Evolutionary conservation across 2,329 filamentous ascomycete genomes (phyloP).

Genomic region (Keithomyces neogunnii): DNA sequence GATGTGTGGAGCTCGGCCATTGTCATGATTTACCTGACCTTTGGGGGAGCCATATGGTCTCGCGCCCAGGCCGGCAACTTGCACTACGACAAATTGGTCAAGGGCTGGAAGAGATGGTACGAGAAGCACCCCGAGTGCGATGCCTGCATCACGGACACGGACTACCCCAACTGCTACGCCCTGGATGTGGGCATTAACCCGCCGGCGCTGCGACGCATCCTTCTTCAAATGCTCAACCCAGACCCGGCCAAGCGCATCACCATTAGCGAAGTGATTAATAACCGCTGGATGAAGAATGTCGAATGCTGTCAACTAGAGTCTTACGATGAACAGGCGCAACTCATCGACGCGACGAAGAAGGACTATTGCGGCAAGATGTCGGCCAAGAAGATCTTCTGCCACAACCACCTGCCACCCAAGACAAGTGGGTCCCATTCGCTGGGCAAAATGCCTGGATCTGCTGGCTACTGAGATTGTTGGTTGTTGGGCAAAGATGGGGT

Average conservation of each 20-base stretch:
- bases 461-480: slow-evolving; percentile 35
- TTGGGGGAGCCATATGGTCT: slow-evolving; percentile 66
- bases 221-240: slow-evolving; percentile 78
- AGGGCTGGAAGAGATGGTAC: slow-evolving; percentile 63
- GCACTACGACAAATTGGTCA: slow-evolving; percentile 57
- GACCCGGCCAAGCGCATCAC: slow-evolving; percentile 61
- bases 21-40: slow-evolving; percentile 70
- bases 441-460: slow-evolving; percentile 46
- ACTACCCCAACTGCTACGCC: slow-evolving; percentile 56
- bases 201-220: slow-evolving; percentile 57
- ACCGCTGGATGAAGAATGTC: slow-evolving; percentile 64
- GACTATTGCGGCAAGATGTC: slow-evolving; percentile 31
- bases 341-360: slow-evolving; percentile 55
- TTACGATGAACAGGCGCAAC: slow-evolving; percentile 53
- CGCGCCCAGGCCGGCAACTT: slow-evolving; percentile 48
- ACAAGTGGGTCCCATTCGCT: slow-evolving; percentile 37
- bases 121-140: slow-evolving; percentile 37
- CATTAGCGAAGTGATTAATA: slow-evolving; percentile 59
- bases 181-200: slow-evolving; percentile 60
- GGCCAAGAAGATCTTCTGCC: slow-evolving; percentile 46
- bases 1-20: slow-evolving; percentile 85
- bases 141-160: slow-evolving; percentile 40
- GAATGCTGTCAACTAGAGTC: slow-evolving; percentile 72
- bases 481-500: too few relatives aligned
- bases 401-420: slow-evolving; percentile 47